phyloP scores from a whole-genome alignment of 2,329 filamentous ascomycete species.

The Alternaria sp. region DNA sequence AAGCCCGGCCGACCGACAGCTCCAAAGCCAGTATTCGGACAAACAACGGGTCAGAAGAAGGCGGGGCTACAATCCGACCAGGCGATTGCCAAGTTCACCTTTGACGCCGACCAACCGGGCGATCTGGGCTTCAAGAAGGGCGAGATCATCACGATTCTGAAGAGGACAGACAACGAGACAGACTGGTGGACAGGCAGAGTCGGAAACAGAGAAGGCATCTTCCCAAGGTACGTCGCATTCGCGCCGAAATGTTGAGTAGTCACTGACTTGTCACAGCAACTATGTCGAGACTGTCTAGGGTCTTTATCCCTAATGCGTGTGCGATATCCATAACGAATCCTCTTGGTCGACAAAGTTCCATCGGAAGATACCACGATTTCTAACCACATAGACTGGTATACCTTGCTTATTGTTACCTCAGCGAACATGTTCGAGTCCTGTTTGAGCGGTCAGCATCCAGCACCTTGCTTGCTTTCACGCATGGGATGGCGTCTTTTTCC shows the following conservation, averaged over 20 bases:
- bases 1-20: conserved; percentile 82
- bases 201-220: conserved; percentile 85
- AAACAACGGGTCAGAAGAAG: conserved; percentile 57
- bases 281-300: conserved; percentile 51
- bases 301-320: background rate
- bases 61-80: conserved; percentile 70
- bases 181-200: conserved; percentile 99
- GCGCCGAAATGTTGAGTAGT: background rate
- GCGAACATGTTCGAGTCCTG: background rate
- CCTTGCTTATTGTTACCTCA: background rate
- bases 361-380: conserved; percentile 24
- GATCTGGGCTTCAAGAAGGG: conserved; percentile 98
- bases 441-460: conserved; percentile 1
- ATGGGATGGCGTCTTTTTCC: conserved; percentile 27
- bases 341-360: background rate
- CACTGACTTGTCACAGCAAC: conserved; percentile 40
- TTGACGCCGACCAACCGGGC: conserved; percentile 91
- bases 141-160: conserved; percentile 91
- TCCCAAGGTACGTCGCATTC: conserved; percentile 71
- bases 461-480: conserved; percentile 9
- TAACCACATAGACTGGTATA: conserved; percentile 20
- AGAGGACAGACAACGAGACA: conserved; percentile 90
- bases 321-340: background rate
- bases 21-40: conserved; percentile 84
- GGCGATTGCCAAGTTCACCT: conserved; percentile 89